These are phyloP conservation scores for Panellus pusillus DNA, from an alignment of 768 basidiomycete species.

Conservation along the genomic window DNA sequence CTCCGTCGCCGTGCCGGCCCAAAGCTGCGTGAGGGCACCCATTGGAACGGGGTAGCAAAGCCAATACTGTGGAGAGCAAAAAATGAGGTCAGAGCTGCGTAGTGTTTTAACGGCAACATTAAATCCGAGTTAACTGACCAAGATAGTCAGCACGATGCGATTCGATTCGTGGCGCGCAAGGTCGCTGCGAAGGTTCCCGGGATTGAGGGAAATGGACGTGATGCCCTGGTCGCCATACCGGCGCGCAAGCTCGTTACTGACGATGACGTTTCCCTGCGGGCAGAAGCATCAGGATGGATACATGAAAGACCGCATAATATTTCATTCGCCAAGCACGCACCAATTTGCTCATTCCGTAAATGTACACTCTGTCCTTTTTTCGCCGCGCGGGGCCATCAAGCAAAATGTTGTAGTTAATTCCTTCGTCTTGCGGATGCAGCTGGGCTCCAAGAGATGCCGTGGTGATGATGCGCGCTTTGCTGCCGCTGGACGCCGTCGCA, in stretches of 20 bases:
- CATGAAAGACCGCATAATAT: too few species aligned
- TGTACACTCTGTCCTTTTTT: conserved; percentile 15
- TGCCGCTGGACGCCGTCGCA: conserved; percentile 32
- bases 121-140: background rate
- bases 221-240: conserved; percentile 47
- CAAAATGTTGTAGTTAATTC: conserved; percentile 42
- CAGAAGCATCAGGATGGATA: too few species aligned
- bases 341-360: conserved; percentile 44
- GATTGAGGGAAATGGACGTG: conserved; percentile 44
- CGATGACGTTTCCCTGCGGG: conserved; percentile 38
- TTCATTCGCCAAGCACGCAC: too few species aligned
- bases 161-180: background rate
- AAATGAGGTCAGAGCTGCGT: background rate
- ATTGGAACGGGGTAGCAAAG: conserved; percentile 27
- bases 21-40: conserved; percentile 46
- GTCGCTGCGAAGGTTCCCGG: conserved; percentile 29
- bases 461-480: conserved; percentile 45
- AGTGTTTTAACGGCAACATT: too few species aligned
- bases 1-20: conserved; percentile 41
- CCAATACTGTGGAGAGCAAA: conserved; percentile 16
- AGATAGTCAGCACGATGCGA: background rate
- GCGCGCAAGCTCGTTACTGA: conserved; percentile 45
- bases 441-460: conserved; percentile 38
- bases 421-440: conserved; percentile 25
- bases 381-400: conserved; percentile 32